Evolutionary conservation across 1,284 basidiomycete genomes (phyloP).

Genomic region (Apiotrichum siamense): DNA sequence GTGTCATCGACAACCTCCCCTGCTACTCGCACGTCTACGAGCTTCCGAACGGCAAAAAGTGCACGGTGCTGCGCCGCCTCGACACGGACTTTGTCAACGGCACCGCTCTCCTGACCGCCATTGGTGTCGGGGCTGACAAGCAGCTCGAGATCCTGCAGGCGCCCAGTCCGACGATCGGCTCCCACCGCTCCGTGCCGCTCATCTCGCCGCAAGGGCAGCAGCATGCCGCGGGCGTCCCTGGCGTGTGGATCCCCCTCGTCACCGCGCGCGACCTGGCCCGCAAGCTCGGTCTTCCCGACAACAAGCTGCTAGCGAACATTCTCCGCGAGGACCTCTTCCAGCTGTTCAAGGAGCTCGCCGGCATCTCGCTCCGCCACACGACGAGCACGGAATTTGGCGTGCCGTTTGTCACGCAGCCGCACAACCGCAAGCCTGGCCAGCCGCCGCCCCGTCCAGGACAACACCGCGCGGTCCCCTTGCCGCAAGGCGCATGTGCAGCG

Average conservation of each 20-base stretch:
- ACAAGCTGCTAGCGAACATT: conserved; percentile 25
- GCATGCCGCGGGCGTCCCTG: conserved; percentile 33
- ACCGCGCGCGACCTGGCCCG: conserved; percentile 32
- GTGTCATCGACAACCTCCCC: conserved; percentile 42
- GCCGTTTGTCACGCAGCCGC: conserved; percentile 19
- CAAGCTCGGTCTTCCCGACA: conserved; percentile 19
- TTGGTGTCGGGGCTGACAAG: conserved; percentile 25
- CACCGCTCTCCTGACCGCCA: conserved; percentile 33
- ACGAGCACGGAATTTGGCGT: conserved; percentile 33
- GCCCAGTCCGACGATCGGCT: conserved; percentile 20
- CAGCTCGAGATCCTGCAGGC: conserved; percentile 27
- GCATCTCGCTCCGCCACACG: conserved; percentile 31
- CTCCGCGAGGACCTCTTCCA: conserved; percentile 37
- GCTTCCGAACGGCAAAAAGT: conserved; percentile 17
- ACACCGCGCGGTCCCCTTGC: conserved; percentile 2
- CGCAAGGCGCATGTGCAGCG: background rate
- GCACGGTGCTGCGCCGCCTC: conserved; percentile 32
- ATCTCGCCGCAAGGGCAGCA: conserved; percentile 18
- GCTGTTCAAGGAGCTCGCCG: conserved; percentile 34
- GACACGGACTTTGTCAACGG: conserved; percentile 45
- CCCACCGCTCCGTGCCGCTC: conserved; percentile 26
- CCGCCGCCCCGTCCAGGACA: background rate
- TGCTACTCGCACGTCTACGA: conserved; percentile 37
- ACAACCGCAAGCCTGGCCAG: conserved; percentile 10
- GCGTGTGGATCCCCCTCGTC: conserved; percentile 34